These are phyloP conservation scores for Alloteropsis semialata DNA, from an alignment of 176 grass and related monocot species.

Conservation along the genomic window DNA sequence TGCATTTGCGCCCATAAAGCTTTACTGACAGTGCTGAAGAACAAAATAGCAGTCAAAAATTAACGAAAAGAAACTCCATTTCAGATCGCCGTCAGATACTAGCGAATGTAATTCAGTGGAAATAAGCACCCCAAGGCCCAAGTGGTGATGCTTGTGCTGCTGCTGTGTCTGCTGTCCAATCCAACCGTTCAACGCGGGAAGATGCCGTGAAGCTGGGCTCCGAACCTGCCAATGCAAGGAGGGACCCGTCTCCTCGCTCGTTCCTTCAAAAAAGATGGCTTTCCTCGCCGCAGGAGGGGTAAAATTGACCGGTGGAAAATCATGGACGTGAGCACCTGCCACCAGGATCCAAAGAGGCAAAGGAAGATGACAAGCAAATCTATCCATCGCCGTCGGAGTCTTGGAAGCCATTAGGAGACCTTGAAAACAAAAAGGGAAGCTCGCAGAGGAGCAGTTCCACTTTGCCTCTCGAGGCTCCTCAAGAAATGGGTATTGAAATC, in stretches of 20 bases:
- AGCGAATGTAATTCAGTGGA: conserved; percentile 18
- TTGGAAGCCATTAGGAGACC: conserved; percentile 12
- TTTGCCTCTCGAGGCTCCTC: conserved; percentile 31
- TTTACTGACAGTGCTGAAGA: no score
- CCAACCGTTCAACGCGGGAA: background rate
- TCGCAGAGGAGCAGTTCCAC: conserved; percentile 30
- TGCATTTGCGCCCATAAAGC: no score
- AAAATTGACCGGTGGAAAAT: background rate
- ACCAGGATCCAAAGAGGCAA: background rate
- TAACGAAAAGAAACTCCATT: background rate
- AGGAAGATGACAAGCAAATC: background rate
- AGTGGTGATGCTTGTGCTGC: background rate
- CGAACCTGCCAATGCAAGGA: background rate
- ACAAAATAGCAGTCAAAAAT: background rate
- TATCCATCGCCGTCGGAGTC: background rate
- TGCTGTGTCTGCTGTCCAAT: background rate
- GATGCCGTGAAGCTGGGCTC: conserved; percentile 7
- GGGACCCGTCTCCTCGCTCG: background rate
- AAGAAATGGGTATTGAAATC: background rate
- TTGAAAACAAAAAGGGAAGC: background rate
- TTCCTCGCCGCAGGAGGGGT: background rate
- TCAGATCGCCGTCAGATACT: background rate
- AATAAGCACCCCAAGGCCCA: no score
- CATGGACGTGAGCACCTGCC: background rate
- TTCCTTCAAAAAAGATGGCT: conserved; percentile 18